Conservation (phyloP, 768 basidiomycete genomes). For the Leccinum barrowsii region DNA sequence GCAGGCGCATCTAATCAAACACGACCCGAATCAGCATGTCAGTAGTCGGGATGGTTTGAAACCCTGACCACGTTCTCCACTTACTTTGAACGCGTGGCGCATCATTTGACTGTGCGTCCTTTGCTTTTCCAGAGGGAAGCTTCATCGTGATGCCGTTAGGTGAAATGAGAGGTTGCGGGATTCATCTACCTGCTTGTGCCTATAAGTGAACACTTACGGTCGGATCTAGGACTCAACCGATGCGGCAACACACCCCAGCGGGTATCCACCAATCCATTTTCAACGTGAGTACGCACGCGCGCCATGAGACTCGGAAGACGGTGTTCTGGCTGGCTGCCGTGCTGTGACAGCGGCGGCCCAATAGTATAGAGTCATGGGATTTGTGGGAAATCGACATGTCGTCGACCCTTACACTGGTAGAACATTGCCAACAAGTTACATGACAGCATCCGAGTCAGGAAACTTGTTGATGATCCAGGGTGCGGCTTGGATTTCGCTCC, state of each 20-base stretch:
- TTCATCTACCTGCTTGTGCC: too few relatives aligned
- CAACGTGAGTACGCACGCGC: too few relatives aligned
- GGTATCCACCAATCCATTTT: too few relatives aligned
- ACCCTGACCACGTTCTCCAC: neutral
- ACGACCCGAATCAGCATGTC: neutral
- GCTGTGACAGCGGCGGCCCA: neutral
- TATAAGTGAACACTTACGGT: too few relatives aligned
- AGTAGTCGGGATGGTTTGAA: neutral
- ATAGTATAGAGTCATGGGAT: neutral
- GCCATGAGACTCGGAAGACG: too few relatives aligned
- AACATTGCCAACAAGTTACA: too few relatives aligned
- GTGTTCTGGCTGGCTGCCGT: too few relatives aligned
- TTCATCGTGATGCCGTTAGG: conserved; percentile 3
- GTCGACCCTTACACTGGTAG: neutral
- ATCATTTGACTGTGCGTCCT: neutral
- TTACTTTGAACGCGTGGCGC: conserved; percentile 1
- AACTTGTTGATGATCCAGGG: neutral
- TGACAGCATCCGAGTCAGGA: neutral
- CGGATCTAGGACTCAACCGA: too few relatives aligned
- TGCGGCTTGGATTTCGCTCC: neutral
- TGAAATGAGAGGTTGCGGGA: too few relatives aligned
- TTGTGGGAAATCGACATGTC: too few relatives aligned
- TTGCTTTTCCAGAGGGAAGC: conserved; percentile 6
- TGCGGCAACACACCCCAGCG: too few relatives aligned
- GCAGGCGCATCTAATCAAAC: neutral